These are phyloP conservation scores for Phyllosticta citribraziliensis DNA, from an alignment of 2,329 filamentous ascomycete genomes.

Conservation along the genomic window DNA sequence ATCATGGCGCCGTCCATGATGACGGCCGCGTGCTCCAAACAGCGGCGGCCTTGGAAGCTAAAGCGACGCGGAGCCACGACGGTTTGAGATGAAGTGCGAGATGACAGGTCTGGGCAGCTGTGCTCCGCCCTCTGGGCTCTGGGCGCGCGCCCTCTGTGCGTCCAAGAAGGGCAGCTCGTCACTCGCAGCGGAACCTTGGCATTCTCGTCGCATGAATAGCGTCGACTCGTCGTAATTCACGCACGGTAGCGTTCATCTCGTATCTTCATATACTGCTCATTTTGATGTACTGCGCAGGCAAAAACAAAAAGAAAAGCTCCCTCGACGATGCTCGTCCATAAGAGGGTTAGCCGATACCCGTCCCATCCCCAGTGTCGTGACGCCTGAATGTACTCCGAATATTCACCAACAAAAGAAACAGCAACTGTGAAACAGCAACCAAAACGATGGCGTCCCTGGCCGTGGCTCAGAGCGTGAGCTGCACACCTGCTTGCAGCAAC, in stretches of 20 bases:
- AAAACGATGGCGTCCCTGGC: constrained; percentile 2
- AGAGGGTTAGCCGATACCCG: constrained; percentile 4
- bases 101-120: background rate
- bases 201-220: background rate
- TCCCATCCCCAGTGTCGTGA: background rate
- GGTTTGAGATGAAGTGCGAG: background rate
- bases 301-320: constrained; percentile 4
- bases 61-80: too few relatives aligned
- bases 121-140: background rate
- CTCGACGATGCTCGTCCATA: constrained; percentile 9
- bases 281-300: background rate
- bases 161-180: background rate
- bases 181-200: background rate
- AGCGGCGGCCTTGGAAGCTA: background rate
- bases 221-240: too few relatives aligned
- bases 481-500: constrained; percentile 1
- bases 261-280: background rate
- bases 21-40: constrained; percentile 11
- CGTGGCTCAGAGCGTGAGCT: constrained; percentile 6
- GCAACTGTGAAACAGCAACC: background rate
- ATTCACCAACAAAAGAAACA: constrained; percentile 3
- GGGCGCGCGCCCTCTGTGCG: too few relatives aligned
- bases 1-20: background rate
- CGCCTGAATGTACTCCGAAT: constrained; percentile 5
- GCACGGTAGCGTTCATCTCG: background rate